Evolutionary conservation across 352 stramenopile species (phyloP), one percentile per base, ranked within the genome.

Genomic region (Phytophthora hibernalis): DNA sequence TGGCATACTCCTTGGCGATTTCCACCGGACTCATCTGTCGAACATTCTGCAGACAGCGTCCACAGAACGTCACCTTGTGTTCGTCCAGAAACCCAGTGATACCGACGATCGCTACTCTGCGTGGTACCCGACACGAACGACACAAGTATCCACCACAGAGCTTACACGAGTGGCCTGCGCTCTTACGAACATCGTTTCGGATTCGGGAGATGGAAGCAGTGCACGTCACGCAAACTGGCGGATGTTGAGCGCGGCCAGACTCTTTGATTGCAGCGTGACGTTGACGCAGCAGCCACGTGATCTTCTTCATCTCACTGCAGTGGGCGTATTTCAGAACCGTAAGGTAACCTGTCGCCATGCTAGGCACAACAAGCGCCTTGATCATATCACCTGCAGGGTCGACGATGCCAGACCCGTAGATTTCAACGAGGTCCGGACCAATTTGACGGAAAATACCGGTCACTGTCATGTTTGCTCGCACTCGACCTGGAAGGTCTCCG

Each of bases 361-460:
- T 65, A 4, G 61, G 55, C 6, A 76, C 47, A 18, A 69, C 59
- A 1, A 72, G 38, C 30, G 63, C 52, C 35, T 65, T 64, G 44
- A 77, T 65, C 37, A 88, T 59, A 12, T 72, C 68, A 12, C 76
- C 70, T 0, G 51, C 54, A 3, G 64, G 58, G 16, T 81, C 61
- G 6, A 79, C 54, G 26, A 76, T 76, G 2, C 68, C 68, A 7
- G 58, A 66, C 9, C 72, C 61, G 61, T 82, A 85, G 12, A 77
- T 53, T 45, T 89, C 76, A 2, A 89, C 73, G 18, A 68, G 58
- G 40, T 81, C 72, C 2, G 75, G 62, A 1, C 22, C 56, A 26
- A 72, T 68, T 59, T 90, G 81, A 5, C 77, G 72, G 53, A 80
- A 86, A 59, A 90, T 71, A n/a, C 51, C 74, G 42, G 72, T 84